These are phyloP conservation scores for Fusarium sp. DNA, from an alignment of 2,329 filamentous ascomycete genomes.

Conservation along the genomic window DNA sequence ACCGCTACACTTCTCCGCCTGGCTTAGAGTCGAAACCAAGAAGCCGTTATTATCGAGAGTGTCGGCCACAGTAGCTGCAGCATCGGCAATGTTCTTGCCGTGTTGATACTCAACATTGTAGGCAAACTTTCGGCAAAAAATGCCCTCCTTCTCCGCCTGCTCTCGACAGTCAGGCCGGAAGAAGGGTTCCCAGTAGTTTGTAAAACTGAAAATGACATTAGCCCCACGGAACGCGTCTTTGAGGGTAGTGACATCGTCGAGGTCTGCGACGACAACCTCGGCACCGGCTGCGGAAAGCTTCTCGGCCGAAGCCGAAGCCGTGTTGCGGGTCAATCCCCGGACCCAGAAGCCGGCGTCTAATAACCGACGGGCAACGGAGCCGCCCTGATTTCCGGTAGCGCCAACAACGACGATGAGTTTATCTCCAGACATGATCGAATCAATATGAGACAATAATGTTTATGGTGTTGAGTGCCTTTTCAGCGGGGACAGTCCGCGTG, in stretches of 20 bases:
- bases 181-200: conserved; percentile 67
- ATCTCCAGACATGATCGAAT: conserved; percentile 9
- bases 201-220: conserved; percentile 65
- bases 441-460: background rate
- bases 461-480: background rate
- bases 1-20: conserved; percentile 59
- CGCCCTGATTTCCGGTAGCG: conserved; percentile 63
- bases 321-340: conserved; percentile 61
- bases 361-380: conserved; percentile 64
- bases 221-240: conserved; percentile 57
- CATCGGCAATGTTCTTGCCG: conserved; percentile 63
- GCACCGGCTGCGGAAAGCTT: conserved; percentile 55
- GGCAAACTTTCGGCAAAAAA: conserved; percentile 57
- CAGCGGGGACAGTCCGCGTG: background rate
- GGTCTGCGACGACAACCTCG: conserved; percentile 58
- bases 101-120: conserved; percentile 60
- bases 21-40: conserved; percentile 63
- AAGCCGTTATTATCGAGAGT: conserved; percentile 61
- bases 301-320: conserved; percentile 54
- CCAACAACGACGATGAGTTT: conserved; percentile 61
- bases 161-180: conserved; percentile 57
- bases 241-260: conserved; percentile 56
- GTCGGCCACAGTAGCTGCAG: conserved; percentile 56
- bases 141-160: conserved; percentile 52
- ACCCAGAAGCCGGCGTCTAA: conserved; percentile 56